Base-by-base conservation (phyloP, 345 rosid genomes). In the Pistacia integerrima region DNA sequence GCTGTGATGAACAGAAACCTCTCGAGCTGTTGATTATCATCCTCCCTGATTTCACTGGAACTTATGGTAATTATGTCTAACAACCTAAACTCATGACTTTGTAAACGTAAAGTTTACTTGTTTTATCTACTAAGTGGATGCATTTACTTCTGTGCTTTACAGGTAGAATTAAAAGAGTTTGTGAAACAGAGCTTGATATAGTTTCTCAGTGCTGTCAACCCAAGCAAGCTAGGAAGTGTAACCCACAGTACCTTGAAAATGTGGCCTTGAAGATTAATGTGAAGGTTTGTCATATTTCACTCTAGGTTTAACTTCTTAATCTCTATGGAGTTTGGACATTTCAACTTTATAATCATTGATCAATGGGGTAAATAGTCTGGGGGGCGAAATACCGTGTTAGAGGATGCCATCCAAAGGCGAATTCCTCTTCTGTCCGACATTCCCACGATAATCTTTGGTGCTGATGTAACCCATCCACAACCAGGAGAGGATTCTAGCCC, bases 391-490 rank as follows among this genome's bases (percentile, higher is more conserved):
- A 87, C 85, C 17, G 93, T 91, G 11, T 66, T 94, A 28, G 25
- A 74, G 64, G 94, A 88, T 79, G 97, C 94, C 5, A 28, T 92
- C 5, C 64, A 28, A 14, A 82, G 80, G 70, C 85, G 57, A 25
- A 86, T 92, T 55, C 97, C 91, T 11, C 56, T 41, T 1, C 74
- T 92, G 20, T 59, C 83, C 28, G 97, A 91, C 41, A n/a, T 17
- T 0, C 89, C 92, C 0, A 94, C 97, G 8, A 93, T 94, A n/a
- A 84, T 94, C 14, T 79, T 94, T 80, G 98, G 98, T 71, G 97
- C 95, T 5, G 93, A 90, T 83, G 95, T 94, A 18, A 92, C 94
- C 17, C 98, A 94, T 77, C 94, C 97, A 0, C 77, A 44, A 13
- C 89, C 97, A 8, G 97, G 94, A 16, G 97, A 93, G 48, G 98